Percentiles rank a stretch among this genome's conserved stretches.
phyloP scores from a whole-genome alignment of 2,329 filamentous ascomycete species.

The Epichloe glyceriae region DNA sequence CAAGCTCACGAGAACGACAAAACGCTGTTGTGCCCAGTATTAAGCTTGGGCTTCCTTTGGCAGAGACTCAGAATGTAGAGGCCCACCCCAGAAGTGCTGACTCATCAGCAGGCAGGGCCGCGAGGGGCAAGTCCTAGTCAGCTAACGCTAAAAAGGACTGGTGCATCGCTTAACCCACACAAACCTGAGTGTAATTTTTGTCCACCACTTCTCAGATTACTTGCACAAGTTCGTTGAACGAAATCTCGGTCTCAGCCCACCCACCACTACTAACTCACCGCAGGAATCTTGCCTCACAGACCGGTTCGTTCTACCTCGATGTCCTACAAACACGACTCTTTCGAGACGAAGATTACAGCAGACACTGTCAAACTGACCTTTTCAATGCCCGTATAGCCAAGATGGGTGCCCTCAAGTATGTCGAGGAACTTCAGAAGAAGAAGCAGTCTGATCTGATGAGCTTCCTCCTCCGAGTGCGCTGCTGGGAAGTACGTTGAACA shows the following conservation, averaged over 20 bases:
- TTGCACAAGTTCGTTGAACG: constrained; percentile 11
- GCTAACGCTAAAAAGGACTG: constrained; percentile 16
- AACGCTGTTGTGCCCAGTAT: too few relatives aligned
- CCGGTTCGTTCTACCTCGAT: constrained; percentile 20
- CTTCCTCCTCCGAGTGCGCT: constrained; percentile 98
- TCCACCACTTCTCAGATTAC: constrained; percentile 18
- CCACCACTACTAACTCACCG: constrained; percentile 23
- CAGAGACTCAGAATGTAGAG: background rate
- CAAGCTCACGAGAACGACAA: background rate
- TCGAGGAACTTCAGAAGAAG: constrained; percentile 99
- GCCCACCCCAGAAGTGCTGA: constrained; percentile 8
- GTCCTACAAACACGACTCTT: background rate
- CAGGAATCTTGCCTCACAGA: constrained; percentile 23
- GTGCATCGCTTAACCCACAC: constrained; percentile 26
- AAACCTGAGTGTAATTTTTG: constrained; percentile 22
- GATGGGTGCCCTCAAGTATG: constrained; percentile 99
- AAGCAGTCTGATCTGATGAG: constrained; percentile 99
- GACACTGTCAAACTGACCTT: background rate
- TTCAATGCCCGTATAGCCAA: constrained; percentile 33
- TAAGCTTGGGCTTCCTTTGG: too few relatives aligned
- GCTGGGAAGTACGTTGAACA: constrained; percentile 88
- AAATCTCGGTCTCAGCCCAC: constrained; percentile 20
- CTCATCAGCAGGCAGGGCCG: constrained; percentile 16
- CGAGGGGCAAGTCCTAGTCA: constrained; percentile 18
- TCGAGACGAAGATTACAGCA: background rate